Evolutionary conservation across 2,329 filamentous ascomycete genomes (phyloP).

Genomic region (Tetracladium maxilliforme): DNA sequence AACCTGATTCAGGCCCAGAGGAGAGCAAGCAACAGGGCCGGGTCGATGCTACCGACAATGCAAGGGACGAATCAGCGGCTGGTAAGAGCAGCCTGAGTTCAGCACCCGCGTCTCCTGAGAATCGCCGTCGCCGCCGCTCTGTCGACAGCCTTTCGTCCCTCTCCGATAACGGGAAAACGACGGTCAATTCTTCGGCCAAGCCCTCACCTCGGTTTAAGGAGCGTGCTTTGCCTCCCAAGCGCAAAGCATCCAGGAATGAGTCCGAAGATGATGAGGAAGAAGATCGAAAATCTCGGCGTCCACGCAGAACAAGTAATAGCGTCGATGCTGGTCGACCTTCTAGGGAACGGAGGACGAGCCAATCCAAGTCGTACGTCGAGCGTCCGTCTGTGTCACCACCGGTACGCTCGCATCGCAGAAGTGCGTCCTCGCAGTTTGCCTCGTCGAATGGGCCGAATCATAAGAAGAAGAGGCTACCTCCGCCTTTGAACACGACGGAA

Average conservation of each 20-base stretch:
- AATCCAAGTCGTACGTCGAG: constrained; percentile 8
- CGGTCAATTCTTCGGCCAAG: too few species aligned
- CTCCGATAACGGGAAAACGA: too few species aligned
- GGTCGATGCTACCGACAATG: constrained; percentile 11
- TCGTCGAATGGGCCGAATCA: constrained; percentile 37
- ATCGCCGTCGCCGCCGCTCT: constrained; percentile 1
- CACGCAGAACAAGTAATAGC: too few species aligned
- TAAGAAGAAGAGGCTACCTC: constrained; percentile 47
- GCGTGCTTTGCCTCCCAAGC: too few species aligned
- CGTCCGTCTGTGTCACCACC: constrained; percentile 42
- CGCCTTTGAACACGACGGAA: constrained; percentile 34
- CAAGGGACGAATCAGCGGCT: constrained; percentile 9
- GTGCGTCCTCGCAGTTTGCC: constrained; percentile 47
- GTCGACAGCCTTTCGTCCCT: background rate
- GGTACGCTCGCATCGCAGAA: constrained; percentile 42
- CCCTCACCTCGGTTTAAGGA: too few species aligned
- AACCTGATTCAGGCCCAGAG: too few species aligned
- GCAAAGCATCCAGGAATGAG: too few species aligned
- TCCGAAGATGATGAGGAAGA: too few species aligned
- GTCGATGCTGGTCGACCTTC: too few species aligned
- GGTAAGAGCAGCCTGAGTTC: constrained; percentile 38
- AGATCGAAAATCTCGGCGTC: too few species aligned
- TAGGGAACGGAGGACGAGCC: too few species aligned
- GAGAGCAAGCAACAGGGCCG: constrained; percentile 10
- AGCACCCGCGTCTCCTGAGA: constrained; percentile 35